A percentile compares a stretch with the other conserved stretches of the same genome.
phyloP scores from a whole-genome alignment of 805 yeast genomes.

The Metschnikowia arizonensis region DNA sequence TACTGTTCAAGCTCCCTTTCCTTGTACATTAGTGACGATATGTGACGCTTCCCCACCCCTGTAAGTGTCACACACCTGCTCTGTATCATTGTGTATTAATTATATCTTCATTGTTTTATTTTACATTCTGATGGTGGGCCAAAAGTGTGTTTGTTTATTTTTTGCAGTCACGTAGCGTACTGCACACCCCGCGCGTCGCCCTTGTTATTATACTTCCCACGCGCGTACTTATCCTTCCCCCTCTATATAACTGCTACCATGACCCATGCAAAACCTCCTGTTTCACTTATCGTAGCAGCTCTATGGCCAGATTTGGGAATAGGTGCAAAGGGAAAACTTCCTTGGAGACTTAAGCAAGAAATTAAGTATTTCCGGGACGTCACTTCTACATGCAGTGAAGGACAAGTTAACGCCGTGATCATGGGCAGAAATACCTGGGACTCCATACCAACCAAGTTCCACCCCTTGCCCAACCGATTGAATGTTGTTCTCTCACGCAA shows the following conservation, averaged over 20 bases:
- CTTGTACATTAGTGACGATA: constrained; percentile 14
- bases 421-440: constrained; percentile 98
- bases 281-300: constrained; percentile 76
- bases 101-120: not conserved
- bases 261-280: constrained; percentile 17
- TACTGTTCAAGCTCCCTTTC: constrained; percentile 5
- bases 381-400: constrained; percentile 45
- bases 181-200: constrained; percentile 5
- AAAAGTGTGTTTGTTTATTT: not conserved
- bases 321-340: constrained; percentile 74
- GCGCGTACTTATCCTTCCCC: not conserved
- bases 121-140: not conserved
- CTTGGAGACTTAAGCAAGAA: constrained; percentile 84
- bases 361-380: constrained; percentile 79
- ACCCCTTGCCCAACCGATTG: constrained; percentile 73
- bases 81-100: constrained; percentile 5
- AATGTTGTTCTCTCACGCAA: constrained; percentile 72
- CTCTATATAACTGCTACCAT: not conserved
- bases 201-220: not conserved
- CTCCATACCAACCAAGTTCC: constrained; percentile 76
- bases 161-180: constrained; percentile 5
- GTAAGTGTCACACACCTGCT: not conserved
- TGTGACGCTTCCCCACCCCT: not conserved
- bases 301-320: constrained; percentile 77
- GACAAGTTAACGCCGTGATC: constrained; percentile 66